Evolutionary conservation across 352 stramenopile genomes (phyloP).

Genomic region (Pythium aphanidermatum): DNA sequence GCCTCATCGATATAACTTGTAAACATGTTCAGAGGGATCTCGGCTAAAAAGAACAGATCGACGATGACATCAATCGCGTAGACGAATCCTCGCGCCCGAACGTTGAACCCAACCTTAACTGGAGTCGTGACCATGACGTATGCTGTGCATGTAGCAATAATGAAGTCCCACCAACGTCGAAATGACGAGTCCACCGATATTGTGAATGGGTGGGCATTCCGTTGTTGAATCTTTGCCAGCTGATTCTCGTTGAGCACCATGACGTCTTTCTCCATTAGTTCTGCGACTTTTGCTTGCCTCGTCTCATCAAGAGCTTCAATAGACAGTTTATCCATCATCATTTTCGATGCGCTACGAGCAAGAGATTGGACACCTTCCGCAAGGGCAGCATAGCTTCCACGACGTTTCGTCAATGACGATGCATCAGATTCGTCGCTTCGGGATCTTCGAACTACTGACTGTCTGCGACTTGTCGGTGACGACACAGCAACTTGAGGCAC

Average conservation of each 20-base stretch:
- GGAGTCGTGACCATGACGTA: conserved; percentile 53
- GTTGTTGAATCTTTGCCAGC: conserved; percentile 48
- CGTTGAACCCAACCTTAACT: conserved; percentile 48
- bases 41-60: conserved; percentile 49
- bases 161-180: conserved; percentile 54
- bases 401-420: conserved; percentile 2
- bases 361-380: conserved; percentile 26
- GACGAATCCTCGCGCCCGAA: conserved; percentile 22
- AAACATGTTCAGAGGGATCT: conserved; percentile 56
- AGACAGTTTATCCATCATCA: conserved; percentile 37
- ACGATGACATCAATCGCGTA: conserved; percentile 40
- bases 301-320: conserved; percentile 29
- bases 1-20: conserved; percentile 60
- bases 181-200: conserved; percentile 60
- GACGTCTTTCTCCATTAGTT: conserved; percentile 52
- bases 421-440: background rate
- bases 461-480: too few species aligned
- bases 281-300: conserved; percentile 34
- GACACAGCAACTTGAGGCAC: too few species aligned
- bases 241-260: conserved; percentile 56
- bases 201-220: conserved; percentile 38
- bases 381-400: conserved; percentile 24
- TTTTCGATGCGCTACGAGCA: conserved; percentile 26
- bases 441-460: background rate
- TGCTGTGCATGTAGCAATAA: conserved; percentile 39